phyloP scores from a whole-genome alignment of 202 grass and related monocot species.

The Musa balbisiana region DNA sequence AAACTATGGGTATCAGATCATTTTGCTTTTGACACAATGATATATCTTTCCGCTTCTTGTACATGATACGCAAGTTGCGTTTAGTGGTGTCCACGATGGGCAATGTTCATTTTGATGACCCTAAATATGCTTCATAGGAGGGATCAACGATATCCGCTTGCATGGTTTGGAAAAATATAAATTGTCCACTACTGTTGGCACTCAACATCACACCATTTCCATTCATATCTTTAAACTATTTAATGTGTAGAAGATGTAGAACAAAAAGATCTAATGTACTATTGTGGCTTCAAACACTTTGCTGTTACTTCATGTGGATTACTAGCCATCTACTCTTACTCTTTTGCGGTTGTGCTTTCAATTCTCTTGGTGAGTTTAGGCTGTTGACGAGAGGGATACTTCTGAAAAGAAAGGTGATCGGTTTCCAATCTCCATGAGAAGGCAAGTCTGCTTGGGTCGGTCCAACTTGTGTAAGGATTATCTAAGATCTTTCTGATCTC shows the following conservation, averaged over 20 bases:
- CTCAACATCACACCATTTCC: not conserved
- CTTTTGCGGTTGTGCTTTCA: not conserved
- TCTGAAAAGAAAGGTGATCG: not conserved
- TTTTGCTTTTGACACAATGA: no score
- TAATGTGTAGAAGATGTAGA: not conserved
- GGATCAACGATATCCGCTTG: no score
- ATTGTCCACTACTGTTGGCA: not conserved
- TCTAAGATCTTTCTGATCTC: no score
- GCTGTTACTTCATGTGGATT: not conserved
- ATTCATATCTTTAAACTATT: not conserved
- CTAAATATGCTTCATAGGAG: no score
- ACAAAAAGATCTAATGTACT: not conserved
- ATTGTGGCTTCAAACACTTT: not conserved
- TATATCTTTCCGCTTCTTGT: no score
- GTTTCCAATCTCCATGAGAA: not conserved
- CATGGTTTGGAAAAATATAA: not conserved
- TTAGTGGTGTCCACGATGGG: no score
- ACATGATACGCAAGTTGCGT: no score
- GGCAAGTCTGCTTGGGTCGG: not conserved
- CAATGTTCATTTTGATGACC: no score
- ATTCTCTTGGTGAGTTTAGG: not conserved
- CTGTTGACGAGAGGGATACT: not conserved
- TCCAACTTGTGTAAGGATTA: no score
- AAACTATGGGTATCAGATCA: no score
- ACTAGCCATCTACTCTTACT: not conserved